phyloP scores from a whole-genome alignment of 1,139 yeast genomes.

The Kodamaea alishanica region DNA sequence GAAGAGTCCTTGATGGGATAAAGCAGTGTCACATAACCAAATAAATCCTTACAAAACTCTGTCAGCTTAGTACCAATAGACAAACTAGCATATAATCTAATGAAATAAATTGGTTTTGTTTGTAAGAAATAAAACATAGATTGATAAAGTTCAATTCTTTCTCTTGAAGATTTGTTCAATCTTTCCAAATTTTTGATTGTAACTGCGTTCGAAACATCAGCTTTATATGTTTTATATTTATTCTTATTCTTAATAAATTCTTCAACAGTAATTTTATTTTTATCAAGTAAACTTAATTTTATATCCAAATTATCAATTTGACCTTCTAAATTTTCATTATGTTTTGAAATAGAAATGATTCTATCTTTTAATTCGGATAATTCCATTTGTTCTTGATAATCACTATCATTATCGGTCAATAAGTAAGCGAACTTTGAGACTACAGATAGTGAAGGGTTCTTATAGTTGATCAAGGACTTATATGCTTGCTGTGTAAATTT shows the following conservation, averaged over 20 bases:
- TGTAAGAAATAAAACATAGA: slow-evolving; percentile 79
- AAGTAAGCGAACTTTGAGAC: slow-evolving; percentile 75
- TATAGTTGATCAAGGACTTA: slow-evolving; percentile 60
- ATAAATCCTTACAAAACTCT: slow-evolving; percentile 32
- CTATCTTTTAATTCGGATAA: slow-evolving; percentile 66
- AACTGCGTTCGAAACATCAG: slow-evolving; percentile 13
- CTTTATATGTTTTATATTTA: slow-evolving; percentile 25
- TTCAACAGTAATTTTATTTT: slow-evolving; percentile 75
- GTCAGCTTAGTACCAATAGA: slow-evolving; percentile 20
- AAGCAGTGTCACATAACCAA: slow-evolving; percentile 45
- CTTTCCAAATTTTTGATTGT: slow-evolving; percentile 26
- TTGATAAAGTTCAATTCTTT: slow-evolving; percentile 62
- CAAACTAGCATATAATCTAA: slow-evolving; percentile 37
- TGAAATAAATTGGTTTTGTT: slow-evolving; percentile 75
- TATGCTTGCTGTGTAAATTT: slow-evolving; percentile 71
- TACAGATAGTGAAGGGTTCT: slow-evolving; percentile 74
- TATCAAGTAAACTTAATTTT: slow-evolving; percentile 72
- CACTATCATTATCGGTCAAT: slow-evolving; percentile 69
- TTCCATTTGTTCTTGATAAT: slow-evolving; percentile 72
- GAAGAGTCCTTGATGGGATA: slow-evolving; percentile 41
- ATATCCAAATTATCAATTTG: slow-evolving; percentile 79
- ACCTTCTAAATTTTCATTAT: slow-evolving; percentile 65
- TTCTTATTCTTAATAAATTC: slow-evolving; percentile 62
- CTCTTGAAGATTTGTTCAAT: slow-evolving; percentile 36
- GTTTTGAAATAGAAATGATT: slow-evolving; percentile 58